These are phyloP conservation scores for Saccharomyces hybrid DNA, from an alignment of 1,139 yeast species.

Conservation along the genomic window DNA sequence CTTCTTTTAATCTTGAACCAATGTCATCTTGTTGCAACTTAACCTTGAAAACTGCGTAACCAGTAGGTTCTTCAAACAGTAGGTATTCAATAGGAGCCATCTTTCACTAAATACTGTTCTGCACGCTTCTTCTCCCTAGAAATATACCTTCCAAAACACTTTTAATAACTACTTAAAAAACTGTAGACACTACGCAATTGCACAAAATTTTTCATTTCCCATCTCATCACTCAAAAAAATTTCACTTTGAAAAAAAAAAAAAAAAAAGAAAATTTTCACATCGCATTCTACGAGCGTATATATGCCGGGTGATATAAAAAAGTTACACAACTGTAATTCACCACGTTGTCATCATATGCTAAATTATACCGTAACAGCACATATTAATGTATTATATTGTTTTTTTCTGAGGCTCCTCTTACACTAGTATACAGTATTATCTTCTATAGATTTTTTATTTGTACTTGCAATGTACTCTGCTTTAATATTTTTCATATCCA, in stretches of 20 bases:
- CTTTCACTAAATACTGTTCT: conserved; percentile 1
- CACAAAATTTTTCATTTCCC: conserved; percentile 8
- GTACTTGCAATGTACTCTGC: conserved; percentile 1
- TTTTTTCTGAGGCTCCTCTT: neutral
- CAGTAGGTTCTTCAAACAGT: conserved; percentile 97
- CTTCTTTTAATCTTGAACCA: conserved; percentile 87
- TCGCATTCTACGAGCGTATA: neutral
- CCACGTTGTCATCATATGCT: too few relatives aligned
- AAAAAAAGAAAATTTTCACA: conserved; percentile 8
- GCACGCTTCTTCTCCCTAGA: neutral
- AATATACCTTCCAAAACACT: neutral
- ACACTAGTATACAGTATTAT: conserved; percentile 4
- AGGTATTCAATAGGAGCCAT: conserved; percentile 76
- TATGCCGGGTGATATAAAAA: neutral
- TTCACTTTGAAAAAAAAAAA: conserved; percentile 3
- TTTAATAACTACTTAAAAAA: neutral
- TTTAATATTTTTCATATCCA: conserved; percentile 12
- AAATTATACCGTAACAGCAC: neutral
- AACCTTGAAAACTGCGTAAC: conserved; percentile 94
- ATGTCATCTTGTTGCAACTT: conserved; percentile 89
- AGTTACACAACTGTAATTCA: neutral
- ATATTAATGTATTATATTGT: neutral
- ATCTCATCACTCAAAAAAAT: conserved; percentile 13
- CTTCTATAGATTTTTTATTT: conserved; percentile 8
- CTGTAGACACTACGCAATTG: neutral